phyloP scores from a whole-genome alignment of 1,139 yeast species.

The Scheffersomyces lignicola region DNA sequence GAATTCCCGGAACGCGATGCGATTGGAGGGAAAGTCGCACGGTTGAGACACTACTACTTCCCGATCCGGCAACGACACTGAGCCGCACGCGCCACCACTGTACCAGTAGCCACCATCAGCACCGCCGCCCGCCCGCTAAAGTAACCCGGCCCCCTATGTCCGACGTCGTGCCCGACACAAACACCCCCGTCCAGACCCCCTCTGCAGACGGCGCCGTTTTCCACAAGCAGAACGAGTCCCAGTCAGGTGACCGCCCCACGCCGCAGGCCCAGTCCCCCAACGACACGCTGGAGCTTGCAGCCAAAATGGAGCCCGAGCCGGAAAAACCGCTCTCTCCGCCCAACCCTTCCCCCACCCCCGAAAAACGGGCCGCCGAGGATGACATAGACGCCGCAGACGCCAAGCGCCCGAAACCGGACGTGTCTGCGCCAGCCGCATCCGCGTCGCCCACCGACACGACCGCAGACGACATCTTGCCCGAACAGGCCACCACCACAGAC shows the following conservation, averaged over 20 bases:
- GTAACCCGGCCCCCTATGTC: too few species aligned
- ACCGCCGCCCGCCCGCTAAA: too few species aligned
- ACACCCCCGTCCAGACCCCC: slow-evolving; percentile 45
- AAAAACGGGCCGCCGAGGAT: slow-evolving; percentile 32
- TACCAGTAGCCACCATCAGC: too few species aligned
- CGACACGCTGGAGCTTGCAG: slow-evolving; percentile 4
- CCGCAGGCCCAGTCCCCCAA: neutral
- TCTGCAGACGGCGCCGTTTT: slow-evolving; percentile 28
- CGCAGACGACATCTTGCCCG: too few species aligned
- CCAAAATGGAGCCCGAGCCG: slow-evolving; percentile 14
- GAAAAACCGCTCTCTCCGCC: slow-evolving; percentile 49
- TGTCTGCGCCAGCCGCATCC: neutral
- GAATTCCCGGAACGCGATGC: slow-evolving; percentile 2
- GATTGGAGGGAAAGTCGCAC: neutral
- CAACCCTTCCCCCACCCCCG: slow-evolving; percentile 46
- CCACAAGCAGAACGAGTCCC: slow-evolving; percentile 7
- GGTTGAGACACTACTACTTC: too few species aligned
- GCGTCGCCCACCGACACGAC: neutral
- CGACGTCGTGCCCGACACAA: slow-evolving; percentile 21
- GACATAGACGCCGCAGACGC: slow-evolving; percentile 13
- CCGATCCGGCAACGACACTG: too few species aligned
- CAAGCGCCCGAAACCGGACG: slow-evolving; percentile 23
- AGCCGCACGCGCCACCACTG: too few species aligned
- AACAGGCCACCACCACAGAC: slow-evolving; percentile 1
- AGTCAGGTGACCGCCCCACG: neutral